Evolutionary conservation across 78 protist species (phyloP), one percentile per base, ranked within the genome.

Genomic region (Monocercomonoides exilis): DNA sequence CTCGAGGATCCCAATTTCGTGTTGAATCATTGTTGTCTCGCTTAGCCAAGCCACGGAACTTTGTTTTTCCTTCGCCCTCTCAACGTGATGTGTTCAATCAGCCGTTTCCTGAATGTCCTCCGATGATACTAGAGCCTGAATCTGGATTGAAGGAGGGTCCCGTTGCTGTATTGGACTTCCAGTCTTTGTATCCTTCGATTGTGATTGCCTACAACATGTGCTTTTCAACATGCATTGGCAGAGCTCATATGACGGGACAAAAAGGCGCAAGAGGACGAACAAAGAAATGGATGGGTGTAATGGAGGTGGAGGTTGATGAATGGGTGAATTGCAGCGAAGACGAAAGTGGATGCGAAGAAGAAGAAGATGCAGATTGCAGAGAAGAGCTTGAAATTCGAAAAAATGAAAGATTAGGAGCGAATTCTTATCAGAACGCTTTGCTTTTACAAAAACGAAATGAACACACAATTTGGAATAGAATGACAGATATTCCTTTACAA

Each of bases 201-300:
- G 87, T 90, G 54, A 81, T 87, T 77, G 92, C 90, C 3, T 79
- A 86, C 87, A 90, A 90, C 77, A 29, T 43, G 45, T 90, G 90
- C 44, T 87, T 54, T 80, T 42, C 89, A 21, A 90, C 92, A 45
- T 77, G 46, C 41, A 0, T 90, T 33, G 91, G 87, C 0, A 0
- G 5, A 54, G 41, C 36, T 5, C 32, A 80, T 33, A 32, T 6
- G 5, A 5, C 54, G 86, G n/a, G 45, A 32, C 46, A n/a, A 79
- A 34, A 32, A 79, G 29, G 77, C 77, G 44, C 21, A 29, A 11
- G 70, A 29, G 38, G 38, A 54, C 70, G 70, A 21, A 11, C 11
- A 21, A n/a, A n/a, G n/a, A n/a, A n/a, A n/a, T n/a, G n/a, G n/a
- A 11, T 54, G 38, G 70, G 70, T 54, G 70, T 54, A 11, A 54